Conservation (phyloP, 1,284 basidiomycete species). For the Ganoderma lucidum region DNA sequence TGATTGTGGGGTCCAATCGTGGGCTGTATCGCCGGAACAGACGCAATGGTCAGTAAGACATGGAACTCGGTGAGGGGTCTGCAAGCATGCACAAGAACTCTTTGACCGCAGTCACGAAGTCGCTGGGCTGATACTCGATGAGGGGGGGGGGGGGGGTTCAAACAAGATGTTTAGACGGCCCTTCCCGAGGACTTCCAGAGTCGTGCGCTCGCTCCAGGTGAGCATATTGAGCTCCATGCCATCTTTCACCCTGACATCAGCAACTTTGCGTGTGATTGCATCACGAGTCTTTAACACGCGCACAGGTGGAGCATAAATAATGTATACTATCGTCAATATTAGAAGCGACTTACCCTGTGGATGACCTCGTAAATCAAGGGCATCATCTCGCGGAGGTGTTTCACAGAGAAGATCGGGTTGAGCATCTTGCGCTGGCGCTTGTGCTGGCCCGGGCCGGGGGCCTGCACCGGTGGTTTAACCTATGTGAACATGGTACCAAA, state of each 20-base stretch:
- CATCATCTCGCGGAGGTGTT: slow-evolving; percentile 31
- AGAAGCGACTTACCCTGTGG: slow-evolving; percentile 18
- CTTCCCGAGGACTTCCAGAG: slow-evolving; percentile 33
- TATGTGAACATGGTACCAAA: background rate
- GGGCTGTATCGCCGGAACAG: slow-evolving; percentile 21
- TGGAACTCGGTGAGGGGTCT: background rate
- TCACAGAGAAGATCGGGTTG: slow-evolving; percentile 33
- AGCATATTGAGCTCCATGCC: slow-evolving; percentile 33
- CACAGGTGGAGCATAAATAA: too few species aligned
- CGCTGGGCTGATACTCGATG: slow-evolving; percentile 30
- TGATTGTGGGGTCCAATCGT: slow-evolving; percentile 20
- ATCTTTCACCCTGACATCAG: slow-evolving; percentile 4
- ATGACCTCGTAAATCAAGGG: slow-evolving; percentile 29
- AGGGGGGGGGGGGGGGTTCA: slow-evolving; percentile 24
- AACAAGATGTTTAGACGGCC: slow-evolving; percentile 33
- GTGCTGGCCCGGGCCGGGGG: slow-evolving; percentile 18
- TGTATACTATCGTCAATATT: background rate
- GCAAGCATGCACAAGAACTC: slow-evolving; percentile 34
- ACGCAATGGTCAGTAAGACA: background rate
- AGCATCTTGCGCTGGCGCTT: slow-evolving; percentile 34
- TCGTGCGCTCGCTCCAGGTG: slow-evolving; percentile 32
- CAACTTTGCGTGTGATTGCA: slow-evolving; percentile 25
- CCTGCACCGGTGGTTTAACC: slow-evolving; percentile 25
- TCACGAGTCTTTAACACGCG: slow-evolving; percentile 24
- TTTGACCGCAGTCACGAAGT: slow-evolving; percentile 38